Evolutionary conservation across 306 rosid species (phyloP), one percentile per base, ranked within the genome.

Genomic region (Coriaria nepalensis): DNA sequence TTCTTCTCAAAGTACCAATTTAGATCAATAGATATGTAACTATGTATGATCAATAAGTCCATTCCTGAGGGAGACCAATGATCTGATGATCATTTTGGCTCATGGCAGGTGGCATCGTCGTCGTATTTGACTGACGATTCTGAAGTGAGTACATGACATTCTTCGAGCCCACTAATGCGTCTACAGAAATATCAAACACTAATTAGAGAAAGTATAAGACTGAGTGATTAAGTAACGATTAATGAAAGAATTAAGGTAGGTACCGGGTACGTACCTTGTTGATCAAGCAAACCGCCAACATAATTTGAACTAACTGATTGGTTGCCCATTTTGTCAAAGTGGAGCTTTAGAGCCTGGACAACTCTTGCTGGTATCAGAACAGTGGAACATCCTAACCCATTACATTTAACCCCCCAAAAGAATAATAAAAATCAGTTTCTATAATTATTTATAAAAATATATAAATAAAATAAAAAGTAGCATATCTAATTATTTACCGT

Each of bases 301-400:
- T n/a, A 45, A 51, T 70, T 81, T 50, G 78, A 56, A 42, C 70
- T 68, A n/a, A n/a, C n/a, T 33, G 86, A 59, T 33, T 61, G 47
- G 41, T 72, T 50, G 9, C 79, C 79, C 50, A 80, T 68, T 73
- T 81, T 73, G 68, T 81, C 82, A 60, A 81, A 85, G 67, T 85
- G 98, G 29, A 46, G 79, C 49, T 78, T 80, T 62, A 90, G 67
- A 36, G 98, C 95, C 58, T 81, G 94, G n/a, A 85, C 67, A 5
- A 90, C 98, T 66, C 86, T 84, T 0, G 90, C 93, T 7, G 98
- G 95, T 56, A 90, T 81, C 29, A 81, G 77, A 64, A 85, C 98
- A 2, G 85, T 73, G 10, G 95, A 68, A 57, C 58, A 59, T 50
- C 71, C 78, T 63, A 64, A n/a, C n/a, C n/a, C n/a, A n/a, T n/a